Conservation (phyloP, 192 early-diverging fungal species). For the Backusella parvicylindrica region DNA sequence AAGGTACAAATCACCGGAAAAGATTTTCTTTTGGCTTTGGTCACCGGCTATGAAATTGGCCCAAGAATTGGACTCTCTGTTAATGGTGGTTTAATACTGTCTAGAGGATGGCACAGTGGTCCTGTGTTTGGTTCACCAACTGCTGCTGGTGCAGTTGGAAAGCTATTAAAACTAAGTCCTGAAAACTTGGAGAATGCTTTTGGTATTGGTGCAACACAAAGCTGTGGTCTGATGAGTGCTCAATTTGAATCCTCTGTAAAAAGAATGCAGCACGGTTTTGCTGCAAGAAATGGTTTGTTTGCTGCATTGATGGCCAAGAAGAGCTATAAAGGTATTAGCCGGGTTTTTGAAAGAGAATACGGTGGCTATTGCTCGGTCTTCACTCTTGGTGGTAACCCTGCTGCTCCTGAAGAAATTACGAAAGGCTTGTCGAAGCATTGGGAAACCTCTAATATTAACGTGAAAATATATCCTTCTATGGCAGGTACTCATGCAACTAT, state of each 20-base stretch:
- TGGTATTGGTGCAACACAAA: conserved; percentile 21
- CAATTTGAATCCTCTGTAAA: conserved; percentile 23
- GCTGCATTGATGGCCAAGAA: conserved; percentile 16
- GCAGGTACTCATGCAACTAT: conserved; percentile 20
- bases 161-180: neutral
- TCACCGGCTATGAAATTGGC: conserved; percentile 18
- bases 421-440: conserved; percentile 7
- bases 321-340: conserved; percentile 16
- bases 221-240: conserved; percentile 8
- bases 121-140: conserved; percentile 21
- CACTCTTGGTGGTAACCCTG: neutral
- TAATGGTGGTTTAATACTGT: conserved; percentile 15
- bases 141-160: conserved; percentile 18
- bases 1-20: neutral
- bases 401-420: neutral
- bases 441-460: conserved; percentile 17
- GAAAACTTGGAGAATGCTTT: conserved; percentile 20
- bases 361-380: conserved; percentile 12
- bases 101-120: conserved; percentile 25
- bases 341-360: conserved; percentile 15
- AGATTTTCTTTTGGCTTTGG: conserved; percentile 12
- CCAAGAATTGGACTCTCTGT: conserved; percentile 19
- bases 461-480: conserved; percentile 19
- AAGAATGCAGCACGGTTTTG: conserved; percentile 24
- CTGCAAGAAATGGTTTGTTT: conserved; percentile 13